A percentile compares a stretch with the other conserved stretches of the same genome.
Evolutionary conservation across 176 grass and related monocot genomes (phyloP).

Genomic region (Pharus latifolius): DNA sequence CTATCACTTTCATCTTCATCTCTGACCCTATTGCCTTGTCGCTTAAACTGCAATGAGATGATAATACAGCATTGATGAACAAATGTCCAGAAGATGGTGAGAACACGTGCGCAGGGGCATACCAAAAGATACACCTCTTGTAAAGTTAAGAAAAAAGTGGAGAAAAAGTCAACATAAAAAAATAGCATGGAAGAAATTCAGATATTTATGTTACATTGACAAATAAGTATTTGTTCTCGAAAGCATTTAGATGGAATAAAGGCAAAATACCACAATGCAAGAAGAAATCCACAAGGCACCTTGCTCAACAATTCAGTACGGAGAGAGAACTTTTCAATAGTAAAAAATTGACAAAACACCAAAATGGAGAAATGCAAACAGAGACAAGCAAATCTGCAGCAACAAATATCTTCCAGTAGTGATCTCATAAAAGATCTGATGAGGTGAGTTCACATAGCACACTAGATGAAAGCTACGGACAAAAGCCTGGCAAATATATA

Average conservation of each 20-base stretch:
- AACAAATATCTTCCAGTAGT: background rate
- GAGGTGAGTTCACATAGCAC: background rate
- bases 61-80: slow-evolving; percentile 36
- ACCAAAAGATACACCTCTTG: slow-evolving; percentile 1
- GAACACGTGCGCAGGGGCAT: background rate
- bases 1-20: slow-evolving; percentile 1
- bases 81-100: slow-evolving; percentile 6
- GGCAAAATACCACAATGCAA: background rate
- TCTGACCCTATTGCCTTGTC: slow-evolving; percentile 26
- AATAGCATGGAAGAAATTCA: slow-evolving; percentile 1
- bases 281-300: background rate
- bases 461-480: background rate
- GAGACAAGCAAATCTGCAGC: background rate
- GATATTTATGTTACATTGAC: slow-evolving; percentile 4
- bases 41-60: slow-evolving; percentile 46
- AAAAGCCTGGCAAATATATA: background rate
- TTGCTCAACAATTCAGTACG: background rate
- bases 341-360: background rate
- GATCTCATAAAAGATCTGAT: background rate
- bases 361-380: background rate
- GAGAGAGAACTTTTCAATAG: background rate
- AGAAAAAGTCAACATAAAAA: slow-evolving; percentile 6
- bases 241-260: background rate
- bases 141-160: background rate
- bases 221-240: background rate